A percentile compares a stretch with the other conserved stretches of the same genome.
Conservation (phyloP, 768 basidiomycete species). For the Strobilomyces confusus region DNA sequence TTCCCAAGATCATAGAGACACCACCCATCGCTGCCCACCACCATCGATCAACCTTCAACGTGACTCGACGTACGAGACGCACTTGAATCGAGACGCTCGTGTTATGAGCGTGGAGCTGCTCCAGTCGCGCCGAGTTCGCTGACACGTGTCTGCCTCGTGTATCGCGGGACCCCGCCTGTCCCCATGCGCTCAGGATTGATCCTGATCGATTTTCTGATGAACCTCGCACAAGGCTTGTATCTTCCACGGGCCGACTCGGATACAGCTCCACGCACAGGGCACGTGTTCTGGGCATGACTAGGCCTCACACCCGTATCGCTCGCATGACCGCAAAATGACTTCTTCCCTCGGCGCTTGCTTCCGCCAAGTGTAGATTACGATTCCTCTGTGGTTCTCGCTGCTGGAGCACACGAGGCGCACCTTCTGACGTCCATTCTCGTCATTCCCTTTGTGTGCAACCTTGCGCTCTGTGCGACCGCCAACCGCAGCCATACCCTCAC, state of each 20-base stretch:
- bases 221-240: conserved; percentile 6
- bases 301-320: conserved; percentile 5
- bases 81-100: neutral
- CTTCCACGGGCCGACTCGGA: conserved; percentile 16
- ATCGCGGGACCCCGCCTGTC: conserved; percentile 15
- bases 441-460: conserved; percentile 6
- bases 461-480: conserved; percentile 4
- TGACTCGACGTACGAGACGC: too few species aligned
- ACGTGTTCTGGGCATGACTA: conserved; percentile 26
- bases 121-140: neutral
- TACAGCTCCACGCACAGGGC: conserved; percentile 18
- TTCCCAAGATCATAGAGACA: neutral
- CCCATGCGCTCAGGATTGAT: conserved; percentile 4
- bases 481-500: neutral
- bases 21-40: neutral
- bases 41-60: neutral
- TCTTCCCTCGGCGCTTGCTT: conserved; percentile 9
- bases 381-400: conserved; percentile 13
- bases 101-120: neutral
- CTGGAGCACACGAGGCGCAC: conserved; percentile 27
- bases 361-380: conserved; percentile 18
- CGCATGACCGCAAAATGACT: conserved; percentile 10
- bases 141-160: conserved; percentile 19
- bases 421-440: conserved; percentile 7
- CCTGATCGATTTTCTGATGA: conserved; percentile 17